Conservation (phyloP, 2,329 filamentous ascomycete species). For the Clarireedia monteithiana region DNA sequence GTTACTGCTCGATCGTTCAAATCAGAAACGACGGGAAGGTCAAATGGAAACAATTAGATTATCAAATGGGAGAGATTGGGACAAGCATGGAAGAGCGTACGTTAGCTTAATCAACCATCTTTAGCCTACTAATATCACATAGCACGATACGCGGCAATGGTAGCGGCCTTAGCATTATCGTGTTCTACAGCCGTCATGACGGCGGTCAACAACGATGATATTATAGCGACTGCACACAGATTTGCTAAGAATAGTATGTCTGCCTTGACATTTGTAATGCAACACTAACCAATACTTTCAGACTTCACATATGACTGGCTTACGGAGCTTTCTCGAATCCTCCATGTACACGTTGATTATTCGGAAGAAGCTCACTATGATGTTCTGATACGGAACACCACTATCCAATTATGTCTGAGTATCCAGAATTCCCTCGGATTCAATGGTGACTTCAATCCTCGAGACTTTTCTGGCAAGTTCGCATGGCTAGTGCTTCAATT, state of each 20-base stretch:
- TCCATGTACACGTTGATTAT: constrained; percentile 73
- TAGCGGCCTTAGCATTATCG: constrained; percentile 52
- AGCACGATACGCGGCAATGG: constrained; percentile 49
- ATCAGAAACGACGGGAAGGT: constrained; percentile 50
- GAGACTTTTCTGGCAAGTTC: constrained; percentile 64
- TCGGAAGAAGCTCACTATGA: constrained; percentile 67
- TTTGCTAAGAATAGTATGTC: constrained; percentile 23
- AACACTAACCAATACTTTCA: constrained; percentile 25
- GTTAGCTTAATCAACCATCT: constrained; percentile 12
- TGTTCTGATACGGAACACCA: constrained; percentile 62
- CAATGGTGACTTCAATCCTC: constrained; percentile 50
- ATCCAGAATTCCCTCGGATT: constrained; percentile 75
- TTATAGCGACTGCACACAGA: constrained; percentile 54
- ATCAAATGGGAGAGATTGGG: constrained; percentile 41
- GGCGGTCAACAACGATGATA: constrained; percentile 56
- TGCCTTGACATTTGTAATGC: too few relatives aligned
- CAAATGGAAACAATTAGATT: constrained; percentile 50
- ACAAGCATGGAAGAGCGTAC: constrained; percentile 42
- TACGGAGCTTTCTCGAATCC: constrained; percentile 57
- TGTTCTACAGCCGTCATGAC: constrained; percentile 41
- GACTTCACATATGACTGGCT: constrained; percentile 57
- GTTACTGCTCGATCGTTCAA: constrained; percentile 49
- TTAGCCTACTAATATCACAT: constrained; percentile 16
- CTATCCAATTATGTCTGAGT: constrained; percentile 69
- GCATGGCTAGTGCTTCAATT: constrained; percentile 69